A percentile compares a stretch with the other conserved stretches of the same genome.
These are phyloP conservation scores for Pestalotiopsis fici DNA, from an alignment of 2,329 filamentous ascomycete species.

Conservation along the genomic window DNA sequence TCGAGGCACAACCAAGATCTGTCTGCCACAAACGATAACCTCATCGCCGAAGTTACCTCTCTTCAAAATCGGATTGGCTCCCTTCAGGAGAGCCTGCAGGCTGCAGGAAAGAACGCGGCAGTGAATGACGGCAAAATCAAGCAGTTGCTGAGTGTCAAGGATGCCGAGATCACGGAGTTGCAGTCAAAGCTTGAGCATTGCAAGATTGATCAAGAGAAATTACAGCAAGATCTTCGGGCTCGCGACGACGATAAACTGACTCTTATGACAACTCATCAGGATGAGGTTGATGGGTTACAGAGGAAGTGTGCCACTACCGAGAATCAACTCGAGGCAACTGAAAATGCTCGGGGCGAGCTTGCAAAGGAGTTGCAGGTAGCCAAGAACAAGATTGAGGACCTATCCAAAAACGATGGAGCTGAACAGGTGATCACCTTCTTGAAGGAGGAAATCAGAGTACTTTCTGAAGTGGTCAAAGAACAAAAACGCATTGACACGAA, in stretches of 20 bases:
- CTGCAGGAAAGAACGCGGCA: background rate
- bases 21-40: background rate
- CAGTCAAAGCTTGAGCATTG: background rate
- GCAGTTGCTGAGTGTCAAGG: background rate
- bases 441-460: background rate
- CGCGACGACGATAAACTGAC: background rate
- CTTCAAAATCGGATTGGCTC: background rate
- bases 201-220: background rate
- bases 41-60: background rate
- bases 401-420: background rate
- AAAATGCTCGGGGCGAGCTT: background rate
- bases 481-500: background rate
- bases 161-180: background rate
- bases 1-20: background rate
- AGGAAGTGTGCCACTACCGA: background rate
- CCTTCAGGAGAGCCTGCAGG: background rate
- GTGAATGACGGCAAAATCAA: background rate
- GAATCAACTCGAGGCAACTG: background rate
- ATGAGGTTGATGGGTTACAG: background rate
- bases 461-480: background rate
- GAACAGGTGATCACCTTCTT: background rate
- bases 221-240: background rate
- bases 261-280: background rate
- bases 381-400: background rate
- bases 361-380: slow-evolving; percentile 1